Evolutionary conservation across 2,329 filamentous ascomycete genomes (phyloP).

Genomic region (Xylariaceae sp.): DNA sequence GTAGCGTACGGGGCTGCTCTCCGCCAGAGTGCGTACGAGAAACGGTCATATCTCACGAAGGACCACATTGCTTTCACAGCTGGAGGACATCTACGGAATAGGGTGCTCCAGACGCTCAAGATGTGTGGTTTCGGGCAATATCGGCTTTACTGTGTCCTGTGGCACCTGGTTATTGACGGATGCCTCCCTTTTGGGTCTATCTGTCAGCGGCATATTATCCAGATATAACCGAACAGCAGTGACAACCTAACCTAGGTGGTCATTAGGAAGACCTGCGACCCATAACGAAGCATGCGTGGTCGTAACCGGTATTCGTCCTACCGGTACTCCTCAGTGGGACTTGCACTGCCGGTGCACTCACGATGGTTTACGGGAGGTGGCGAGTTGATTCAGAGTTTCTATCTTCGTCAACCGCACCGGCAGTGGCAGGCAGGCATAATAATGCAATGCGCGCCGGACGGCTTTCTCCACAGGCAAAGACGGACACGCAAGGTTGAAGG

Average conservation of each 20-base stretch:
- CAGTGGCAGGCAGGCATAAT: neutral
- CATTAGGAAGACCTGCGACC: neutral
- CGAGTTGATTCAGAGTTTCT: neutral
- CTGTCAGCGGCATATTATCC: slow-evolving; percentile 3
- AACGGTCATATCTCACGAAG: slow-evolving; percentile 7
- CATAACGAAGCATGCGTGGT: neutral
- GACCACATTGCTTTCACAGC: neutral
- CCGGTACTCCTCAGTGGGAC: neutral
- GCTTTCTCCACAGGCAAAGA: neutral
- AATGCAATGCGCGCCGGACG: slow-evolving; percentile 1
- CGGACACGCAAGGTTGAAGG: neutral
- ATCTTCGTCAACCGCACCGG: neutral
- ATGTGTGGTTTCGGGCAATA: slow-evolving; percentile 15
- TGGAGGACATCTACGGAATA: slow-evolving; percentile 2
- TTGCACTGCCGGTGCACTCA: neutral
- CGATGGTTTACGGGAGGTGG: neutral
- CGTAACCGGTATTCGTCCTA: neutral
- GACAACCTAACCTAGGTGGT: neutral
- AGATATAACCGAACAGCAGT: slow-evolving; percentile 6
- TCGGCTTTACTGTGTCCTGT: slow-evolving; percentile 18
- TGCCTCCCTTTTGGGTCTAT: neutral
- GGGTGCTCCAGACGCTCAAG: slow-evolving; percentile 6
- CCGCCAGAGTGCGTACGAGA: neutral
- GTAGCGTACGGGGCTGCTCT: neutral
- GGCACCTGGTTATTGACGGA: slow-evolving; percentile 2